Evolutionary conservation across 495 filamentous ascomycete genomes (phyloP).

Genomic region (Tuber umbilicatum): DNA sequence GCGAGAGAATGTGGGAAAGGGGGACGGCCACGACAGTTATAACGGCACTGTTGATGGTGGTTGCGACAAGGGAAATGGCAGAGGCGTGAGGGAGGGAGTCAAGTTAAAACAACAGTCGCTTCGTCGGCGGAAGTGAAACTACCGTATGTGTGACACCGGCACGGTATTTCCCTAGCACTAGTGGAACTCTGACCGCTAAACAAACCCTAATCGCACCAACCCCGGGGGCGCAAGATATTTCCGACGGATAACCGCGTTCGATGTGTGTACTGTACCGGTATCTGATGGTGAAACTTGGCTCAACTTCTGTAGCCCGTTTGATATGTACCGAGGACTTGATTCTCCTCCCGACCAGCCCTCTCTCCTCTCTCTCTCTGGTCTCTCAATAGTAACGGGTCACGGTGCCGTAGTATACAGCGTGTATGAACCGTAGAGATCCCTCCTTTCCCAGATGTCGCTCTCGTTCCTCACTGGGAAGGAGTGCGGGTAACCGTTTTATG

Average conservation of each 20-base stretch:
- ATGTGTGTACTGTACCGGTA: too few species aligned
- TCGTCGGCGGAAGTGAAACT: background rate
- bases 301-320: background rate
- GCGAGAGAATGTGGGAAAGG: background rate
- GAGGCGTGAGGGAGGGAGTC: background rate
- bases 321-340: background rate
- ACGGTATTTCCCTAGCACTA: background rate
- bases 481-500: slow-evolving; percentile 2
- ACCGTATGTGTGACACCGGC: background rate
- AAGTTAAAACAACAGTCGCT: background rate
- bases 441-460: background rate
- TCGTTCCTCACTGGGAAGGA: background rate
- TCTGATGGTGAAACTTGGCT: background rate
- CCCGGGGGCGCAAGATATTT: background rate
- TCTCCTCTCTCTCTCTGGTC: background rate
- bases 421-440: background rate
- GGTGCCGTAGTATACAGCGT: background rate
- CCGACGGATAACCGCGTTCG: background rate
- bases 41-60: background rate
- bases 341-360: background rate
- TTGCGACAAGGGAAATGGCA: background rate
- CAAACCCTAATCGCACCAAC: background rate
- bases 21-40: background rate
- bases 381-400: background rate
- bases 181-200: background rate